Evolutionary conservation across 345 rosid genomes (phyloP), one percentile per base, ranked within the genome.

Genomic region (Rhizophora apiculata): DNA sequence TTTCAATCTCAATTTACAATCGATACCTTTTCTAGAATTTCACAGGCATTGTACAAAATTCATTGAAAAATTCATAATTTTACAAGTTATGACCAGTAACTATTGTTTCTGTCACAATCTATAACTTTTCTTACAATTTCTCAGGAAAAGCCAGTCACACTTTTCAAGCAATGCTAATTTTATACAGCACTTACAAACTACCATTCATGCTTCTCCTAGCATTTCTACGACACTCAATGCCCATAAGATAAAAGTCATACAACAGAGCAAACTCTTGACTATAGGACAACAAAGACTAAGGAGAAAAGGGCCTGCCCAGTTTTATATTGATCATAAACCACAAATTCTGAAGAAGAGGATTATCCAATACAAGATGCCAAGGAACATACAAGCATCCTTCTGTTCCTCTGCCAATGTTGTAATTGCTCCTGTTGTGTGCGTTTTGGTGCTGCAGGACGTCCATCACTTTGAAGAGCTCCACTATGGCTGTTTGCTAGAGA

Each of bases 351-450:
- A 63, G 10, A 32, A 63, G 56, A 60, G 53, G 58, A 72, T 62
- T 51, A 62, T 46, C 19, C 34, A 19, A 37, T 48, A 69, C 43
- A 67, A 67, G 22, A 57, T 72, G 29, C 61, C 27, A 62, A 56
- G 68, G 71, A 68, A 68, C 79, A 77, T 82, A 87, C 92, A 74
- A 87, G 79, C 78, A 82, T 81, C 71, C 89, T 77, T 78, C 92
- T 77, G 71, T 85, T 87, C 79, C 85, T 85, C 82, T 87, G 89
- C 92, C 92, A 87, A 64, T 87, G 87, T 75, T 80, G 82, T 65
- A 82, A 79, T 73, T 87, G 92, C 68, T 87, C 92, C 68, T 85
- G 89, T 69, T 87, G 92, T 59, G 92, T 79, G 43, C 89, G 78
- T 74, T 60, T 87, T 73, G 89, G 89, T 29, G 79, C 80, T 72